phyloP scores from a whole-genome alignment of 805 yeast species.

The Jamesozyma piceae region DNA sequence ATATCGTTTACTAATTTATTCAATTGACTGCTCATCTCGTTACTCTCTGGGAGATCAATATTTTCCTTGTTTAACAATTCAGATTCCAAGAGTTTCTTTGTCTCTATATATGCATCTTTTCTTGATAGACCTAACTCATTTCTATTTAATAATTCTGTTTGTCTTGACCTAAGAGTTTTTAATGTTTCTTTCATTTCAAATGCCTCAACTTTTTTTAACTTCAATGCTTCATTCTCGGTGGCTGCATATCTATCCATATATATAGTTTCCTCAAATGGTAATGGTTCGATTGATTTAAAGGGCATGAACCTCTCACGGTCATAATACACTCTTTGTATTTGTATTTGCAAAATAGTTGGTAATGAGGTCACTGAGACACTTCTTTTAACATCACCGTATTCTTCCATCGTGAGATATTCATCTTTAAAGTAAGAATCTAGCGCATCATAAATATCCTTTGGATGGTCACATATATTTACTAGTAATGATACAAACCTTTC shows the following conservation, averaged over 20 bases:
- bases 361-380: constrained; percentile 59
- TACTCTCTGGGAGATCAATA: constrained; percentile 29
- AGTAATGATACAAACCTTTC: constrained; percentile 77
- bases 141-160: constrained; percentile 33
- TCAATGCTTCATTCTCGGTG: constrained; percentile 47
- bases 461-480: constrained; percentile 81
- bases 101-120: constrained; percentile 44
- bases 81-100: constrained; percentile 47
- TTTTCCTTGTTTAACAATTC: constrained; percentile 36
- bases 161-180: constrained; percentile 35
- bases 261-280: constrained; percentile 67
- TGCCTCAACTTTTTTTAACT: constrained; percentile 46
- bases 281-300: constrained; percentile 71
- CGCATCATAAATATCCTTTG: constrained; percentile 83
- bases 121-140: constrained; percentile 44
- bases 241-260: constrained; percentile 84
- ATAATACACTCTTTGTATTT: constrained; percentile 87
- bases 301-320: constrained; percentile 66
- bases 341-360: constrained; percentile 82
- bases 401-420: constrained; percentile 57
- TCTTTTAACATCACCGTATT: constrained; percentile 64
- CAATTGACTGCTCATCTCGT: constrained; percentile 23
- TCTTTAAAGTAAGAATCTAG: constrained; percentile 70
- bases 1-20: constrained; percentile 41
- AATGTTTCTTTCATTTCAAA: constrained; percentile 51